Evolutionary conservation across 352 stramenopile species (phyloP), one percentile per base, ranked within the genome.

Genomic region (Aphanomyces euteiches): DNA sequence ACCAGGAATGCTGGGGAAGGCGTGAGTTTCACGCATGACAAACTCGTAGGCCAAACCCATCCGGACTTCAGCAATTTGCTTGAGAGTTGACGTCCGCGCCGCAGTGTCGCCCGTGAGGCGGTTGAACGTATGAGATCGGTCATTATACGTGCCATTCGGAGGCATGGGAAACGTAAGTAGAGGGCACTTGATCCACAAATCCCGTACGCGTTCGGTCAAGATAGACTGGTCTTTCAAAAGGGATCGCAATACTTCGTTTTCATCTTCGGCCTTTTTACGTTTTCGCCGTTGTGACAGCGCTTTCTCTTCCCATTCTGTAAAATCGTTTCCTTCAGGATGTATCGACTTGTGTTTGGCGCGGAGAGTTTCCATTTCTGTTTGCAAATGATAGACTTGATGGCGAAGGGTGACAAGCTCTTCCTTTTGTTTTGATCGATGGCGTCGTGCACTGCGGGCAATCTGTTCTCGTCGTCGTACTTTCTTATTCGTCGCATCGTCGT

Each of bases 351-450:
- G 64, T 21, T 43, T 8, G 79, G 37, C 38, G 5, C 64, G 64
- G 28, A 70, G 50, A 2, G 41, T n/a, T 34, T 70, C 83, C 83
- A 93, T 91, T 66, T 91, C 82, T 70, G 89, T 83, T 65, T 93
- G 83, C 45, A 93, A 65, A 28, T 82, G 77, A 73, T 83, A 79
- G 53, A 93, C 85, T 60, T 93, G 83, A 63, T 91, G 80, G 5
- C 83, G 75, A 12, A 93, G 75, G 3, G 81, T 77, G 21, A 81
- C 78, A 21, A 93, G 76, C 66, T 93, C 85, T 65, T 93, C 85
- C 68, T 81, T 70, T 43, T 70, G 64, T 41, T 70, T 70, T 45
- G 64, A 70, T 4, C 64, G 64, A 38, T 70, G 64, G 37, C 64
- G 64, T 6, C 64, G 64, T 10, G 64, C 64, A n/a, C 40, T 59